Base-by-base conservation (phyloP, 2,329 filamentous ascomycete species). In the Pezicula carpinea region DNA sequence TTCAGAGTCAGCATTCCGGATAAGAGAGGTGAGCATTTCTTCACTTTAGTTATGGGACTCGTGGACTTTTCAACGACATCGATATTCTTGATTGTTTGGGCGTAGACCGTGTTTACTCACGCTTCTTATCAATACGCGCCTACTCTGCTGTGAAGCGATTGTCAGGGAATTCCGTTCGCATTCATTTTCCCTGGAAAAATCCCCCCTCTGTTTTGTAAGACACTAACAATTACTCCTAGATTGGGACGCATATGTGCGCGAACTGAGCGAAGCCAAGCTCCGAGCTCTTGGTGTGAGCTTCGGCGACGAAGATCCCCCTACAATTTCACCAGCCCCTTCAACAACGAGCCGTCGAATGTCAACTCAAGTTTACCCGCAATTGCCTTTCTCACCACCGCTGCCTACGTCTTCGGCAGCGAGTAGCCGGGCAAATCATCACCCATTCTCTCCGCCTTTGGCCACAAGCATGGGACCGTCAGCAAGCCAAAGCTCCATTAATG, bases 261-360 rank as follows among this genome's bases (percentile, higher is more conserved):
- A 86, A 55, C 72, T 97, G 31, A 83, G 88, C 56, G 93, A 99
- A 69, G 89, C 92, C 51, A 99, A 96, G 69, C 75, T 99, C 44
- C 83, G 90, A 51, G 91, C 92, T 43, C 76, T 99, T 46, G 93
- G 93, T 54, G 93, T 97, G 11, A 90, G 82, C 15, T 76, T 88
- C 51, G 87, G 83, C 31, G 82, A 85, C 41, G 85, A 89, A 5
- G 88, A 93, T 43, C 69, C 78, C 50, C 71, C 77, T 4, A 80
- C 82, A 3, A 75, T 85, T 54, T 92, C 89, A 13, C 83, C 84
- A 8, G 79, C 72, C n/a, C 73, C 73, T 3, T 75, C 78, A 8
- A 72, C 76, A 43, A 71, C 84, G 54, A 85, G 82, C 59, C 74
- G 85, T 48, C 85, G 87, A 59, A 73, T 82, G 18, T 90, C 89